Conservation (phyloP, 1,284 basidiomycete species). For the Jaminaea rosea region DNA sequence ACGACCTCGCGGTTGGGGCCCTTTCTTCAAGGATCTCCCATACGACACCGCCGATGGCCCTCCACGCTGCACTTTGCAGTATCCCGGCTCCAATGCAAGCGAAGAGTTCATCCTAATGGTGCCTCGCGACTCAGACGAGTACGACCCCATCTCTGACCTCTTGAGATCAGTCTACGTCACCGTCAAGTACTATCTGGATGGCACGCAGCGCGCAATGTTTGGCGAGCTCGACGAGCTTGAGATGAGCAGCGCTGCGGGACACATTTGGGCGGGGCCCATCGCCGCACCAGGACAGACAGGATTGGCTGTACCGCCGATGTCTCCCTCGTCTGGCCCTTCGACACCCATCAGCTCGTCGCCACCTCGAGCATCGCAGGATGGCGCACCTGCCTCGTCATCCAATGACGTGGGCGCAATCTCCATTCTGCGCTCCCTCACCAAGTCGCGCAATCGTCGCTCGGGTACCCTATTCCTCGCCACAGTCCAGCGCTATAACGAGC, state of each 20-base stretch:
- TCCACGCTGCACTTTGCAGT: constrained; percentile 18
- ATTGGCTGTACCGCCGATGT: background rate
- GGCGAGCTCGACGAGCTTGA: constrained; percentile 37
- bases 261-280: constrained; percentile 2
- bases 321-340: background rate
- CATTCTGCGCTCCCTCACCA: constrained; percentile 52
- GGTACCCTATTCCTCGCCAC: constrained; percentile 51
- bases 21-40: constrained; percentile 26
- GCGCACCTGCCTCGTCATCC: no score
- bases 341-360: background rate
- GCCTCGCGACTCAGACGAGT: constrained; percentile 39
- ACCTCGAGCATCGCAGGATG: no score
- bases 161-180: constrained; percentile 32
- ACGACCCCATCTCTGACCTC: constrained; percentile 42
- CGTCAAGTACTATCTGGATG: constrained; percentile 28
- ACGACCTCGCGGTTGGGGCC: constrained; percentile 5
- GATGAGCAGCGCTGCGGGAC: constrained; percentile 14
- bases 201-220: constrained; percentile 20
- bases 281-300: constrained; percentile 11
- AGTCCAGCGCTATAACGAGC: constrained; percentile 51
- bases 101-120: constrained; percentile 37
- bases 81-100: constrained; percentile 23
- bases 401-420: constrained; percentile 38
- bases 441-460: constrained; percentile 51
- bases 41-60: constrained; percentile 17